Base-by-base conservation (phyloP, 1,284 basidiomycete species). In the Cryptococcus sp. region DNA sequence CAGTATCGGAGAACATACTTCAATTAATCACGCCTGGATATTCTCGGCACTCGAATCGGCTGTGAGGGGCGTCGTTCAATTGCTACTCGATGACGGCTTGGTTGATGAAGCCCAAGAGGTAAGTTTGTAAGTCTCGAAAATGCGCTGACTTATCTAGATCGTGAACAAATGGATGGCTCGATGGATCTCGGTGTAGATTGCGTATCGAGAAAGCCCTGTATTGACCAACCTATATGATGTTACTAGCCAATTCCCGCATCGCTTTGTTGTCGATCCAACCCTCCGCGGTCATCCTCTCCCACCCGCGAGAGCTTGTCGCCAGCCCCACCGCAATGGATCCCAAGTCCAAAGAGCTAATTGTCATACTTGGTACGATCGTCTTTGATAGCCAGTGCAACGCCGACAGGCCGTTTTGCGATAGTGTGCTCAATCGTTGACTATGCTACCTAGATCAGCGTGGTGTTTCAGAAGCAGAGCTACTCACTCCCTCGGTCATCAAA, bases 231-330 rank as follows among this genome's bases (percentile, higher is more conserved):
- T n/a, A n/a, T n/a, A n/a, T n/a, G n/a, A n/a, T n/a, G n/a, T n/a
- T n/a, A n/a, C n/a, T n/a, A n/a, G 39, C 61, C 59, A 87, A 85
- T 7, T 75, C 73, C 45, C 78, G 64, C 76, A 89, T 87, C 62
- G 83, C 74, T 45, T 57, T 66, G 23, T 75, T 69, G 13, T 36
- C 32, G 23, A 62, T 56, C 37, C 55, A 45, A 4, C 55, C 55
- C 18, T 56, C 48, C 2, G 25, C 39, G 28, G 47, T 53, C 45
- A 48, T 54, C 62, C 67, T 76, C 76, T 79, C 57, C 61, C 61
- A 62, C 1, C 54, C 60, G 32, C 43, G 10, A 7, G n/a, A 5
- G 9, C 56, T 59, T 14, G 34, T 11, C 1, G 57, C 61, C 13
- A 66, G 50, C 7, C 41, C 48, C 18, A 62, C 50, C 23, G 52